Percentiles rank a stretch among this genome's conserved stretches.
Conservation (phyloP, 2,329 filamentous ascomycete genomes). For the Hymenoscyphus linearis region DNA sequence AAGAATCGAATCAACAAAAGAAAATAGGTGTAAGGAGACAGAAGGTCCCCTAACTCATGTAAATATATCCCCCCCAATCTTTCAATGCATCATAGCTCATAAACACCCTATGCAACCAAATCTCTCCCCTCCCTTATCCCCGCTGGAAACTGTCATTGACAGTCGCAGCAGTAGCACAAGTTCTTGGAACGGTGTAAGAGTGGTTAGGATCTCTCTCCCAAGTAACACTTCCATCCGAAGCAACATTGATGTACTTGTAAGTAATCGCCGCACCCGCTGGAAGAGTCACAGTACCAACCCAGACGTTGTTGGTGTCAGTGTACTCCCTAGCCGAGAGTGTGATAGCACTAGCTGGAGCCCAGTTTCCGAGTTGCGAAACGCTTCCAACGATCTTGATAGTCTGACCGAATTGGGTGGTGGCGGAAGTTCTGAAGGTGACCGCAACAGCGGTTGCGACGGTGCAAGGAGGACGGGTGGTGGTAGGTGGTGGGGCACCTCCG, state of each 20-base stretch:
- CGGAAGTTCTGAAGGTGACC: conserved; percentile 58
- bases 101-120: too few species aligned
- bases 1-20: too few species aligned
- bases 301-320: conserved; percentile 53
- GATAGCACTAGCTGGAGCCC: conserved; percentile 51
- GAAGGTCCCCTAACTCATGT: too few species aligned
- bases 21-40: too few species aligned
- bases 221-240: conserved; percentile 45
- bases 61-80: too few species aligned
- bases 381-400: conserved; percentile 61
- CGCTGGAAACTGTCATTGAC: conserved; percentile 18
- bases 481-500: conserved; percentile 8
- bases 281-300: conserved; percentile 52
- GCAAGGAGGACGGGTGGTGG: conserved; percentile 3
- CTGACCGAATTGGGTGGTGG: conserved; percentile 54
- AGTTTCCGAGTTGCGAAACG: conserved; percentile 53
- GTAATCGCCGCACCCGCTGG: conserved; percentile 50
- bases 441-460: conserved; percentile 26
- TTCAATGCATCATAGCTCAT: too few species aligned
- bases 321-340: conserved; percentile 55
- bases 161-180: conserved; percentile 22
- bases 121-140: too few species aligned
- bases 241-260: conserved; percentile 66
- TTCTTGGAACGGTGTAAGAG: conserved; percentile 24
- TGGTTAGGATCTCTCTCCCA: conserved; percentile 56